phyloP scores from a whole-genome alignment of 306 rosid genomes.

The Lupinus albus region DNA sequence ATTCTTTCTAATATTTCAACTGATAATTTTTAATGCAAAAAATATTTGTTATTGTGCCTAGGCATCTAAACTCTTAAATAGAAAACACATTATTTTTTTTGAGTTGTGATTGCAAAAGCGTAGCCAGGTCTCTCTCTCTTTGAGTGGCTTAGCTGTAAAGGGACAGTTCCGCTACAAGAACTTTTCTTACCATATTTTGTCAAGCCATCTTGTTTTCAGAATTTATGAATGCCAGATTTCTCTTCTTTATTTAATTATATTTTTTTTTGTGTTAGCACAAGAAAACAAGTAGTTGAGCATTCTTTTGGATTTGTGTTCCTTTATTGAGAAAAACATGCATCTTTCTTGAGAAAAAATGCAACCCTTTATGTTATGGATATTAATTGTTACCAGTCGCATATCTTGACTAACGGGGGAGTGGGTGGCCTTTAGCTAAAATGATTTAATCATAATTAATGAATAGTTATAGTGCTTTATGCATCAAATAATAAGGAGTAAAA shows the following conservation, averaged over 20 bases:
- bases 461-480: too few species aligned
- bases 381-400: neutral
- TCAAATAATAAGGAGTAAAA: too few species aligned
- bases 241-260: too few species aligned
- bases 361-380: neutral
- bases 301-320: neutral
- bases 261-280: neutral
- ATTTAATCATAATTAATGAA: too few species aligned
- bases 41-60: too few species aligned
- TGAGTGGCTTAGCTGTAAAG: slow-evolving; percentile 32
- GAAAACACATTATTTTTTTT: slow-evolving; percentile 9
- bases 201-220: slow-evolving; percentile 16
- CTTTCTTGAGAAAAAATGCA: too few species aligned
- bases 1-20: too few species aligned
- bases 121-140: slow-evolving; percentile 3
- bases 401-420: too few species aligned
- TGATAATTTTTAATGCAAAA: too few species aligned
- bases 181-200: slow-evolving; percentile 14
- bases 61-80: too few species aligned
- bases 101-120: neutral
- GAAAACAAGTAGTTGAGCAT: neutral
- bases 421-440: too few species aligned
- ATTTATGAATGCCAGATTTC: slow-evolving; percentile 3
- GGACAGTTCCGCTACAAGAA: neutral
- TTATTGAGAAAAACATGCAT: neutral